Percentiles rank a stretch among this genome's conserved stretches.
Evolutionary conservation across 2,329 filamentous ascomycete species (phyloP).

Genomic region (Xylariaceae sp.): DNA sequence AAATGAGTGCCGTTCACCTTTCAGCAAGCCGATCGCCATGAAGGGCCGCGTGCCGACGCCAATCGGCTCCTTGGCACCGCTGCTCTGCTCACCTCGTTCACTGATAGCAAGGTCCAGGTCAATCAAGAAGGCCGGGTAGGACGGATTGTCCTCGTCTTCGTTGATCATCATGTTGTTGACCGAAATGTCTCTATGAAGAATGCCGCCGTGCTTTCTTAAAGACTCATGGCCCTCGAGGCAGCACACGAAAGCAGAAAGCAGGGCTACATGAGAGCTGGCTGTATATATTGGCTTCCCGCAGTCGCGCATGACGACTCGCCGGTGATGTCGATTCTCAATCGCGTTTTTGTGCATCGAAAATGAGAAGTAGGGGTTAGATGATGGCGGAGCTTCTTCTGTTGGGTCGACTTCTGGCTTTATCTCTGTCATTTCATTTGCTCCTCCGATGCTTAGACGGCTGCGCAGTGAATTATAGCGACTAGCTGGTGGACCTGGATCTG

Average conservation of each 20-base stretch:
- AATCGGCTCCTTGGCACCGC: constrained; percentile 33
- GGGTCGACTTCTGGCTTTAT: not conserved
- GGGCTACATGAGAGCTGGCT: constrained; percentile 31
- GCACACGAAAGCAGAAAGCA: constrained; percentile 32
- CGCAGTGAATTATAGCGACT: not conserved
- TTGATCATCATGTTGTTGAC: constrained; percentile 39
- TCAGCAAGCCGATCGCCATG: constrained; percentile 37
- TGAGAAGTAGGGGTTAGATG: not conserved
- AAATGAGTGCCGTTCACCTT: constrained; percentile 35
- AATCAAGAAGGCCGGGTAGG: constrained; percentile 23
- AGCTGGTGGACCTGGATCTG: not conserved
- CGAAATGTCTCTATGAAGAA: constrained; percentile 39
- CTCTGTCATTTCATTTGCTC: not conserved
- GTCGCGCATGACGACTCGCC: constrained; percentile 35
- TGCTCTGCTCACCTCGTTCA: constrained; percentile 26
- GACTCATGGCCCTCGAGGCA: constrained; percentile 35
- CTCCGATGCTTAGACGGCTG: not conserved
- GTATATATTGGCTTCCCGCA: constrained; percentile 36
- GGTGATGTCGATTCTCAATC: constrained; percentile 34
- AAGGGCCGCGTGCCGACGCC: constrained; percentile 33
- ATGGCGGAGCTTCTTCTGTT: not conserved
- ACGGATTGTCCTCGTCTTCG: constrained; percentile 33
- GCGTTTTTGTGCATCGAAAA: not conserved
- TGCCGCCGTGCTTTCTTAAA: constrained; percentile 24
- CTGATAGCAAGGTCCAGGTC: constrained; percentile 26